Conservation (phyloP, 1,139 yeast genomes). For the Pichia sp. region DNA sequence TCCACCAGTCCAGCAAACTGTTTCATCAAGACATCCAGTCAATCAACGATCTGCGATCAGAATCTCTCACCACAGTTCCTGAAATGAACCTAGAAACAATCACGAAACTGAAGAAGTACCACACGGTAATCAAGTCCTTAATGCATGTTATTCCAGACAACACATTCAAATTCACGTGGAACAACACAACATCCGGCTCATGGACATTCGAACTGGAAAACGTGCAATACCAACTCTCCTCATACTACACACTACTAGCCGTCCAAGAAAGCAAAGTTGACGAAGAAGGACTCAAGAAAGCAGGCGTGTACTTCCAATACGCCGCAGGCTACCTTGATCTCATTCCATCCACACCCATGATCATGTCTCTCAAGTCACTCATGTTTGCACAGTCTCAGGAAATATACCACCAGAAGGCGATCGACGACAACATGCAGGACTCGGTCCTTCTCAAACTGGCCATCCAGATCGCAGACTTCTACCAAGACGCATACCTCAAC, state of each 20-base stretch:
- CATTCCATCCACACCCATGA: no score
- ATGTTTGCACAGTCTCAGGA: conserved; percentile 90
- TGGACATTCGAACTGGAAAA: neutral
- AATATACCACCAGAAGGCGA: conserved; percentile 76
- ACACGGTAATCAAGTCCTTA: neutral
- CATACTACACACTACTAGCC: neutral
- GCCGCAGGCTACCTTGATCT: conserved; percentile 66
- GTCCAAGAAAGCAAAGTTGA: neutral
- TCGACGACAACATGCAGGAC: conserved; percentile 54
- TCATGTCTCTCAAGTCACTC: conserved; percentile 39
- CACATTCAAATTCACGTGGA: neutral
- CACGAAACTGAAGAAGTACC: neutral
- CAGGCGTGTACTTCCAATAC: conserved; percentile 63
- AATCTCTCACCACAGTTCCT: neutral
- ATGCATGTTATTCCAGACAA: neutral
- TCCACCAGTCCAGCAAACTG: neutral
- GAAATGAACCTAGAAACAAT: neutral
- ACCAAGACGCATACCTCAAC: conserved; percentile 43
- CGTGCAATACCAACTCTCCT: neutral
- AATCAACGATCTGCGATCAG: neutral
- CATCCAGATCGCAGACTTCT: conserved; percentile 57
- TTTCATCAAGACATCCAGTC: neutral
- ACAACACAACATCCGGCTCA: neutral
- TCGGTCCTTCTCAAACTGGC: conserved; percentile 64
- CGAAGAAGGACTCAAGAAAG: conserved; percentile 46